These are phyloP conservation scores for Pterula multifida DNA, from an alignment of 1,284 basidiomycete species.

Conservation along the genomic window DNA sequence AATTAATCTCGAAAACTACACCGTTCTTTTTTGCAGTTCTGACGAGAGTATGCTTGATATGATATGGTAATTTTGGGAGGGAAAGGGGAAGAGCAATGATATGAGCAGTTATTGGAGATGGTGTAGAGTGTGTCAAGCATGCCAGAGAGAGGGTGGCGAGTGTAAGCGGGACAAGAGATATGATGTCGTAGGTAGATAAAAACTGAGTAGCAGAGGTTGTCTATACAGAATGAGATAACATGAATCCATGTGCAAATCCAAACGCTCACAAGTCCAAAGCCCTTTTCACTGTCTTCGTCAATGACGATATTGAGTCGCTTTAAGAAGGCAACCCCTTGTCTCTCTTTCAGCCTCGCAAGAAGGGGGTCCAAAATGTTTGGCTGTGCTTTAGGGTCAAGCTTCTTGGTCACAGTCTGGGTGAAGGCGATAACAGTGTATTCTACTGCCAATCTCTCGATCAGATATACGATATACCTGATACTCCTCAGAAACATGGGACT, in stretches of 20 bases:
- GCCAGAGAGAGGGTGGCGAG: conserved; percentile 63
- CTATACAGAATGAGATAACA: conserved; percentile 21
- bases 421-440: conserved; percentile 70
- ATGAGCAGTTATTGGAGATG: conserved; percentile 70
- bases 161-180: conserved; percentile 65
- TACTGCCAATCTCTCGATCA: conserved; percentile 33
- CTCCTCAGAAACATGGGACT: conserved; percentile 11
- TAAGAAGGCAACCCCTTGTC: conserved; percentile 47
- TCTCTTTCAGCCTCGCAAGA: conserved; percentile 36
- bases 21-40: conserved; percentile 76
- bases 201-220: conserved; percentile 44
- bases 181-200: conserved; percentile 58
- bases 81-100: conserved; percentile 78
- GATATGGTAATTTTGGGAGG: conserved; percentile 65
- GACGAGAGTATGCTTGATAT: conserved; percentile 73
- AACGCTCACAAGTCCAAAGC: conserved; percentile 55
- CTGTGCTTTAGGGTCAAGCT: conserved; percentile 57
- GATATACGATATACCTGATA: too few species aligned
- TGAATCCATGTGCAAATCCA: conserved; percentile 1
- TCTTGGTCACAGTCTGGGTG: conserved; percentile 54
- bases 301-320: conserved; percentile 63
- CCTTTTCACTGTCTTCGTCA: conserved; percentile 71
- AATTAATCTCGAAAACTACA: conserved; percentile 72
- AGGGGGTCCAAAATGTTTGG: conserved; percentile 47
- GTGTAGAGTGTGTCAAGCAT: conserved; percentile 70